Base-by-base conservation (phyloP, 179 eudicot genomes). In the Vitellaria paradoxa region DNA sequence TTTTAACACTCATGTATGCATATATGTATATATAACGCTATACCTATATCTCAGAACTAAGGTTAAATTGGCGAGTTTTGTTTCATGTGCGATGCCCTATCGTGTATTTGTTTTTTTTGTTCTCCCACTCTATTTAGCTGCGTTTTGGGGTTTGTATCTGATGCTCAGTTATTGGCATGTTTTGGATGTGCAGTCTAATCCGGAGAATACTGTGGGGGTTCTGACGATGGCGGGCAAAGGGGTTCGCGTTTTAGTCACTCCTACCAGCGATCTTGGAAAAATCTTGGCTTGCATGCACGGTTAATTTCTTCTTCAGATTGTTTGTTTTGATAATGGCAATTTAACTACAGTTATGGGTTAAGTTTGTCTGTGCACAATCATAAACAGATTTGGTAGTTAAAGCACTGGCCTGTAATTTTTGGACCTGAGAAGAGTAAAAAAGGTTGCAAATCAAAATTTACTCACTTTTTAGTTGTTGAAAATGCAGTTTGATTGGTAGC, bases 191-290 rank as follows among this genome's bases (percentile, higher is more conserved):
- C 86, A 96, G 99, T 87, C 96, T 24, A 96, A 96, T 89, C 98
- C 98, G 24, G 99, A 96, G 87, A 96, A 92, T 80, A 96, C 99
- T 12, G 99, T 96, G 62, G 99, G 99, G 68, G 90, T 93, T 65
- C 68, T 96, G 78, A 96, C 98, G 20, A 96, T 93, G 99, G 98
- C 98, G 45, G 98, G 98, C 47, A 93, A 93, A 86, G 99, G 99
- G 47, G 97, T 91, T 83, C 97, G 98, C 17, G 99, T 95, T 64
- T 85, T 95, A 87, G 98, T 93, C 70, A 96, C 99, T 71, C 99
- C 99, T 0, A 96, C 99, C 55, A 89, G 93, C 73, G 98, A 93
- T 79, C 96, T 96, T 76, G 98, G 98, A 14, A 93, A 93, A 87
- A 93, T 96, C 67, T 78, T 93, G 77, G 96, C 96, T 76, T 91